phyloP scores from a whole-genome alignment of 345 rosid genomes.

The Adansonia digitata region DNA sequence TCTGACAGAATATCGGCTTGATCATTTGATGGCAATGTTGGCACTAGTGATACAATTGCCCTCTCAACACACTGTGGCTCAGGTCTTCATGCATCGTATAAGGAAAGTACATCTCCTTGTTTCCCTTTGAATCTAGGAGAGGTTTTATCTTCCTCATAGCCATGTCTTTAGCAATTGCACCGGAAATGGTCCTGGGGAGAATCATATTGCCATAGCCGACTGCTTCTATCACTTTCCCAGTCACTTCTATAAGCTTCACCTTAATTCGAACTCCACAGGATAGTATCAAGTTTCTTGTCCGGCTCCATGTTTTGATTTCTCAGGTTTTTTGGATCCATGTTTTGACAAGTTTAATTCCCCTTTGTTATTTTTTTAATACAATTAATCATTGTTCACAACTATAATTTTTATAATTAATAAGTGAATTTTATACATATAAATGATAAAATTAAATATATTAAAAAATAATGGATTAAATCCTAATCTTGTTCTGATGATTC shows the following conservation, averaged over 20 bases:
- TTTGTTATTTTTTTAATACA: too few relatives aligned
- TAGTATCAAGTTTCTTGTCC: conserved; percentile 47
- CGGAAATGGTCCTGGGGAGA: conserved; percentile 47
- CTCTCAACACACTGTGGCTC: conserved; percentile 74
- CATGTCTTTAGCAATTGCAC: conserved; percentile 57
- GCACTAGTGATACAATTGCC: conserved; percentile 59
- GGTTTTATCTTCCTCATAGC: conserved; percentile 82
- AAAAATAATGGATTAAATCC: too few relatives aligned
- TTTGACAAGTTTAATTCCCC: too few relatives aligned
- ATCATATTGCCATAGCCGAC: conserved; percentile 88
- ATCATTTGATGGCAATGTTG: conserved; percentile 78
- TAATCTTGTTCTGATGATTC: too few relatives aligned
- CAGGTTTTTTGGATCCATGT: too few relatives aligned
- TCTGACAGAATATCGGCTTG: conserved; percentile 83
- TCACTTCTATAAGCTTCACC: conserved; percentile 64
- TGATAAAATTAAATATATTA: too few relatives aligned
- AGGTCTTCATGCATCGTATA: conserved; percentile 77
- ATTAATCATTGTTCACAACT: too few relatives aligned
- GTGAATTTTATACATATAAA: too few relatives aligned
- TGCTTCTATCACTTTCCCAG: conserved; percentile 81
- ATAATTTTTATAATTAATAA: too few relatives aligned
- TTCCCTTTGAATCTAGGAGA: conserved; percentile 45
- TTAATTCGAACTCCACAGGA: conserved; percentile 70
- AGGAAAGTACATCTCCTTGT: conserved; percentile 35
- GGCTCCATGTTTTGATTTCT: too few relatives aligned